Evolutionary conservation across 768 basidiomycete species (phyloP).

Genomic region (Tulasnella sp.): DNA sequence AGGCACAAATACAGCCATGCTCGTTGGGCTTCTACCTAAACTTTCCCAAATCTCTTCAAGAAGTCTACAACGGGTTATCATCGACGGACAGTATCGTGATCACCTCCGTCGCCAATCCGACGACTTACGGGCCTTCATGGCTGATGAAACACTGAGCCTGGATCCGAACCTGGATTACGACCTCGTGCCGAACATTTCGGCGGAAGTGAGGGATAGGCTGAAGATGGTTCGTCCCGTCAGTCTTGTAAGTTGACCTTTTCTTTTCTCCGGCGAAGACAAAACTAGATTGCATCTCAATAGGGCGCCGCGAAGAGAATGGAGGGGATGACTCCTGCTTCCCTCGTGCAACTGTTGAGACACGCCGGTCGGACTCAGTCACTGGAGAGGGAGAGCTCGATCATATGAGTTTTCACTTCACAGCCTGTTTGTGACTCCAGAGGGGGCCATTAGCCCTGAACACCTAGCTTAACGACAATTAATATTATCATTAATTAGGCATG

Average conservation of each 20-base stretch:
- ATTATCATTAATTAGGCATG: not conserved
- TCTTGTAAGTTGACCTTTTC: constrained; percentile 40
- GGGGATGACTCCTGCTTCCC: constrained; percentile 77
- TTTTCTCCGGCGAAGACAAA: not conserved
- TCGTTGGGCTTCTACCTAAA: constrained; percentile 43
- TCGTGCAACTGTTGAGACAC: constrained; percentile 60
- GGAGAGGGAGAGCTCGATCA: not conserved
- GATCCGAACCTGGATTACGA: constrained; percentile 66
- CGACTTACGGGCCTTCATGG: constrained; percentile 63
- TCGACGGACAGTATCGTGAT: constrained; percentile 46
- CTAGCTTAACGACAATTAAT: no score
- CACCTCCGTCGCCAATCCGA: constrained; percentile 65
- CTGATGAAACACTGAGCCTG: constrained; percentile 65
- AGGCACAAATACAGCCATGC: constrained; percentile 37
- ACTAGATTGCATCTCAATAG: constrained; percentile 34
- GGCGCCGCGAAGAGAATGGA: constrained; percentile 92
- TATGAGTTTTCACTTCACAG: not conserved
- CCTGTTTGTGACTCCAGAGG: not conserved
- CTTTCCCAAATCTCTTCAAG: constrained; percentile 44
- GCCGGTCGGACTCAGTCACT: constrained; percentile 31
- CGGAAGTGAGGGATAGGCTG: constrained; percentile 64
- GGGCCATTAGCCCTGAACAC: not conserved
- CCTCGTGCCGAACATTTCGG: constrained; percentile 57
- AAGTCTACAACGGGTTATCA: constrained; percentile 53
- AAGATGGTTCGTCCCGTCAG: constrained; percentile 54